Conservation (phyloP, 768 basidiomycete species). For the Glaciozyma martinii region DNA sequence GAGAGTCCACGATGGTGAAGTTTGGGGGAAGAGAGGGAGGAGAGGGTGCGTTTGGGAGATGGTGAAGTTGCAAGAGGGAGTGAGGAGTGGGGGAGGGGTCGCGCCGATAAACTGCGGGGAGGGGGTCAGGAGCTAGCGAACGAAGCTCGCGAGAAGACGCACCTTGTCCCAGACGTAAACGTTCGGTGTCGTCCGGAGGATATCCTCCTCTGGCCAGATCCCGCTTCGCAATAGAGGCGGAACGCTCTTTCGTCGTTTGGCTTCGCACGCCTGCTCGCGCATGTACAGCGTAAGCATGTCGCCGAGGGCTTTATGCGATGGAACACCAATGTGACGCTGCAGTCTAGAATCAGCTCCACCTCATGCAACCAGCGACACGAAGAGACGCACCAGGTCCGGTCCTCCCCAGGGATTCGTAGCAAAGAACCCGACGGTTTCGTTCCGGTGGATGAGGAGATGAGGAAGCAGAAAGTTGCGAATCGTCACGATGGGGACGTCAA, state of each 20-base stretch:
- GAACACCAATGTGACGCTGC: not conserved
- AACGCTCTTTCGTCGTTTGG: not conserved
- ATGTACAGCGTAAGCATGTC: slow-evolving; percentile 23
- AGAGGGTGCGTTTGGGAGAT: too few relatives aligned
- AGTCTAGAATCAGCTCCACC: not conserved
- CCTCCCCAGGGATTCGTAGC: not conserved
- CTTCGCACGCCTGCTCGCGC: slow-evolving; percentile 11
- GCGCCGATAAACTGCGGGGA: not conserved
- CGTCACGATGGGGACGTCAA: slow-evolving; percentile 21
- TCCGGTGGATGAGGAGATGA: slow-evolving; percentile 13
- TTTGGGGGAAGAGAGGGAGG: too few relatives aligned
- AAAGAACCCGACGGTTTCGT: slow-evolving; percentile 10
- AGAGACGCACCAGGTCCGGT: not conserved
- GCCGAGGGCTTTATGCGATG: slow-evolving; percentile 1
- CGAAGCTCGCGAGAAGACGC: not conserved
- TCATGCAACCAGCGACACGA: too few relatives aligned
- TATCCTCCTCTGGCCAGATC: not conserved
- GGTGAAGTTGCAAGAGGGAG: too few relatives aligned
- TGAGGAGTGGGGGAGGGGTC: too few relatives aligned
- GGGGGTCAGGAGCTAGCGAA: not conserved
- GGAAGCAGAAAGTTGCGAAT: slow-evolving; percentile 26
- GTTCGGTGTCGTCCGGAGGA: not conserved
- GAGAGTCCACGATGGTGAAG: too few relatives aligned
- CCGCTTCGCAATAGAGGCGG: not conserved
- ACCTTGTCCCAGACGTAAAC: slow-evolving; percentile 3